phyloP scores from a whole-genome alignment of 768 basidiomycete species.

The Trametes cingulata region DNA sequence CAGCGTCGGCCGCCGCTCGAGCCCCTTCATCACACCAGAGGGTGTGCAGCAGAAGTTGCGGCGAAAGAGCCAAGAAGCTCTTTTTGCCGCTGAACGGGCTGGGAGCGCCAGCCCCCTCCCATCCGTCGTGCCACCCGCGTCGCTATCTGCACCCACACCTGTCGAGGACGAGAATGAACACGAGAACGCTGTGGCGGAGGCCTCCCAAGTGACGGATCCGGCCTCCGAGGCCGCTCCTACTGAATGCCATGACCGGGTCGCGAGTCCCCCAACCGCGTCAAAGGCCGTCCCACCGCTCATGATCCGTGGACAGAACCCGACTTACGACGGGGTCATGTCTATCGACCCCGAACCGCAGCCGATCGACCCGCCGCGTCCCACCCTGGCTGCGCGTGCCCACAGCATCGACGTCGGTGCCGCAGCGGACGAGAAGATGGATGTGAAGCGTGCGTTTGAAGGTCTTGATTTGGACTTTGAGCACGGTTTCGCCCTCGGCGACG shows the following conservation, averaged over 20 bases:
- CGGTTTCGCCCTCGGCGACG: slow-evolving; percentile 19
- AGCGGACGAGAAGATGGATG: not conserved
- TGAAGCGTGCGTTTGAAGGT: slow-evolving; percentile 23
- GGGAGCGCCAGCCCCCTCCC: slow-evolving; percentile 1
- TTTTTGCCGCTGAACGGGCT: slow-evolving; percentile 15
- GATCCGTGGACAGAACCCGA: slow-evolving; percentile 26
- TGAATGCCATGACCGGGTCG: not conserved
- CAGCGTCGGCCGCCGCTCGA: slow-evolving; percentile 29
- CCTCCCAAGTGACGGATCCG: slow-evolving; percentile 4
- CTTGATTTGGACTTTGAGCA: slow-evolving; percentile 29
- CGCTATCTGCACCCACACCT: not conserved
- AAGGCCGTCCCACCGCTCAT: slow-evolving; percentile 10
- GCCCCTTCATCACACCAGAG: slow-evolving; percentile 53
- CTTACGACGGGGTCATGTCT: slow-evolving; percentile 36
- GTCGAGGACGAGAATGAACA: not conserved
- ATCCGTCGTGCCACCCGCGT: not conserved
- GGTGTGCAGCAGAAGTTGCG: slow-evolving; percentile 52
- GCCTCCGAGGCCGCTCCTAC: not conserved
- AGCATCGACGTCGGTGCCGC: slow-evolving; percentile 23
- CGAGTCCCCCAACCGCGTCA: not conserved
- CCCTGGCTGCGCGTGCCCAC: slow-evolving; percentile 26
- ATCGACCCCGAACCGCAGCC: slow-evolving; percentile 36
- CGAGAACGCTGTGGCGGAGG: not conserved
- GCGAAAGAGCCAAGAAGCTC: slow-evolving; percentile 49
- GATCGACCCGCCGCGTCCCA: slow-evolving; percentile 36